Base-by-base conservation (phyloP, 1,139 yeast species). In the Zygosaccharomyces sapae region DNA sequence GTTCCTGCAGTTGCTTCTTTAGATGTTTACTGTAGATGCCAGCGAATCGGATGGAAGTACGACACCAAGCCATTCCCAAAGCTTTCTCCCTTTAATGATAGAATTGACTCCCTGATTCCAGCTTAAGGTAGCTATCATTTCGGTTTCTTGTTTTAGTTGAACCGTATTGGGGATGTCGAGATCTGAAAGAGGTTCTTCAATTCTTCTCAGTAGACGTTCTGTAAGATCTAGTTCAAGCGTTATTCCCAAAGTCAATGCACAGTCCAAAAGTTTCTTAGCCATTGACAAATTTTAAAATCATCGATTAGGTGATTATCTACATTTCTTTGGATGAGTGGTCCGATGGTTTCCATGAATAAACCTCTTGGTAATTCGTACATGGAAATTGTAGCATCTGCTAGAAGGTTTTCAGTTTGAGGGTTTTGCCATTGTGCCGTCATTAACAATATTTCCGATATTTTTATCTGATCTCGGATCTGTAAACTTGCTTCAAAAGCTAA, bases 41-140 rank as follows among this genome's bases (percentile, higher is more conserved):
- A 3, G 64, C 56, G 40, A 50, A 52, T n/a, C 43, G 39, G 19
- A 54, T 45, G 3, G 64, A 53, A n/a, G 41, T 41, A 41, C 43
- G 44, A 40, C 61, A 59, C 58, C 59, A 61, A 4, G 19, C 30
- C 5, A 43, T 36, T 12, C 58, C 59, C 2, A 38, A 35, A 3
- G 33, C 33, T 20, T 48, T 47, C 1, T 55, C 38, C 49, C 55
- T 8, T 47, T 42, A 10, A 58, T 57, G 8, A 61, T 41, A 19
- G 36, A 34, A 31, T 53, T 57, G 5, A 59, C 54, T 5, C 63
- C 65, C 19, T 52, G 47, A 43, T 60, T 59, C 65, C 65, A 61
- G 33, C 55, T 49, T 6, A 52, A 40, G 2, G 58, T 59, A 4
- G 59, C 50, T 7, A 59, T 46, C 33, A 44, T 43, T 48, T 59